Conservation (phyloP, 2,329 filamentous ascomycete genomes). For the Curvularia sp. region DNA sequence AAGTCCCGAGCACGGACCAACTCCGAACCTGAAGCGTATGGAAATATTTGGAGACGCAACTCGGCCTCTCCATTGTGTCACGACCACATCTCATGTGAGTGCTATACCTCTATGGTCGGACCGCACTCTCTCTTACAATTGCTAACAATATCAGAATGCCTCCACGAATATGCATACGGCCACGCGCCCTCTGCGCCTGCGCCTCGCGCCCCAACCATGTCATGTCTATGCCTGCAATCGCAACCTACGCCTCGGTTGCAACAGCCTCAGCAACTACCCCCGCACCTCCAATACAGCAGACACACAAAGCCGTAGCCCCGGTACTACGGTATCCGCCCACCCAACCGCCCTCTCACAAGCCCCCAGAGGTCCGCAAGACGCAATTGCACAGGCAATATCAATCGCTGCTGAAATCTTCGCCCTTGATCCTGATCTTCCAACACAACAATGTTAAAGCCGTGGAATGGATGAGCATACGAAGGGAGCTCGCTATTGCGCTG, state of each 20-base stretch:
- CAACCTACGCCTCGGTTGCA: conserved; percentile 59
- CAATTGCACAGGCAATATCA: conserved; percentile 89
- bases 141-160: conserved; percentile 41
- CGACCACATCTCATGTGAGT: conserved; percentile 39
- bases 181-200: conserved; percentile 40
- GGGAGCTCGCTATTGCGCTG: conserved; percentile 69
- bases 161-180: conserved; percentile 48
- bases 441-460: conserved; percentile 77
- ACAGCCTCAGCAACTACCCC: conserved; percentile 60
- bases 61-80: conserved; percentile 33
- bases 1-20: conserved; percentile 34
- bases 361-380: conserved; percentile 84
- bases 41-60: conserved; percentile 39
- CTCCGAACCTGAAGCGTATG: conserved; percentile 25
- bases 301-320: conserved; percentile 52
- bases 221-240: conserved; percentile 42
- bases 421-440: conserved; percentile 85
- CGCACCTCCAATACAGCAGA: conserved; percentile 60
- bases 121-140: neutral
- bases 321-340: conserved; percentile 64
- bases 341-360: conserved; percentile 87
- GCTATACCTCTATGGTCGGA: neutral
- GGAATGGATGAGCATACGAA: conserved; percentile 75
- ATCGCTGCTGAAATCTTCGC: conserved; percentile 83
- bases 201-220: conserved; percentile 32